A percentile compares a stretch with the other conserved stretches of the same genome.
phyloP scores from a whole-genome alignment of 2,329 filamentous ascomycete species.

The Claviceps sorghi region DNA sequence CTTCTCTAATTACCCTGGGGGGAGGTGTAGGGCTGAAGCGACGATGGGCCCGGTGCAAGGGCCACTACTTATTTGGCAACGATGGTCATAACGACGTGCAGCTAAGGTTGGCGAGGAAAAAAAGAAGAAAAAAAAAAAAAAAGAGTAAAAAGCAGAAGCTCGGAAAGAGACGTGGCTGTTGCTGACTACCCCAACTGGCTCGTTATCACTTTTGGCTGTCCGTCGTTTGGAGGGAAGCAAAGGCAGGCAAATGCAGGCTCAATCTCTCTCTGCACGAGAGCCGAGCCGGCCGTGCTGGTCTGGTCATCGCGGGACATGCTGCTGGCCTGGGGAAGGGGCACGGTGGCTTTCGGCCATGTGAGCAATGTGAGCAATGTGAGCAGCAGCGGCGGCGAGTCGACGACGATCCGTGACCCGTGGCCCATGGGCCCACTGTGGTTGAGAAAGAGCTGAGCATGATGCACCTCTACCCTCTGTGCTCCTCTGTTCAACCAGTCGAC shows the following conservation, averaged over 20 bases:
- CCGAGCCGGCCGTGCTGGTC: background rate
- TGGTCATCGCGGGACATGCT: background rate
- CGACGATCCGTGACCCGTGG: background rate
- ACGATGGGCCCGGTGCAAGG: background rate
- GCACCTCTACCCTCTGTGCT: background rate
- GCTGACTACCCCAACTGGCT: background rate
- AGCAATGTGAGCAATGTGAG: background rate
- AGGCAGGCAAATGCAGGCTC: background rate
- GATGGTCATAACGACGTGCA: conserved; percentile 1
- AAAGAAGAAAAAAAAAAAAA: background rate
- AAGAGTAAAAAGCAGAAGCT: background rate
- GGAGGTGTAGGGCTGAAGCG: background rate
- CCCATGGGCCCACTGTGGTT: too few species aligned
- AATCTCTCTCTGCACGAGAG: background rate
- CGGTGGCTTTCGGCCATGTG: background rate
- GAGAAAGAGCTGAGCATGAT: background rate
- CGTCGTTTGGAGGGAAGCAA: background rate
- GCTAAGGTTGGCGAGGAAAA: background rate
- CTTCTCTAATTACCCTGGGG: background rate
- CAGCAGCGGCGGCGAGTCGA: background rate
- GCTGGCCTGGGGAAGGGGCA: background rate
- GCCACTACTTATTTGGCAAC: background rate
- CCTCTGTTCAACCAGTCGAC: background rate
- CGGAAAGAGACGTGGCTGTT: background rate
- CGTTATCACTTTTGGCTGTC: background rate